A percentile compares a stretch with the other conserved stretches of the same genome.
Conservation (phyloP, 345 rosid species). For the Linum trigynum region DNA sequence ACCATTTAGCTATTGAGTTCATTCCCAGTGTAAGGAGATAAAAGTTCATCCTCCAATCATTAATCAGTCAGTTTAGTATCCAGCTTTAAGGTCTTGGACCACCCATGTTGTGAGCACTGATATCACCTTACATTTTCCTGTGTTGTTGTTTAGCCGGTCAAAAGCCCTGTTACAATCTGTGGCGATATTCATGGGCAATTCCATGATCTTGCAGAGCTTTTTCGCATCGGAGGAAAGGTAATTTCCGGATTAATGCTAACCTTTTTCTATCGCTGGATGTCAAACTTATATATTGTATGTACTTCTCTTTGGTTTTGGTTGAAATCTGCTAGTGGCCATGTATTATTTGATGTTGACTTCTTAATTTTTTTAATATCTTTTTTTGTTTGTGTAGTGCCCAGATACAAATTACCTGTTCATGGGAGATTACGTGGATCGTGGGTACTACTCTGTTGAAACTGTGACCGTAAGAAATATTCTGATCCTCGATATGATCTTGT, state of each 20-base stretch:
- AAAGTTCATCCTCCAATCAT: background rate
- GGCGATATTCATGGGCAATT: slow-evolving; percentile 98
- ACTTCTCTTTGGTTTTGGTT: background rate
- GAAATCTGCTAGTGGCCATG: background rate
- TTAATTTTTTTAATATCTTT: slow-evolving; percentile 3
- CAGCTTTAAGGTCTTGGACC: background rate
- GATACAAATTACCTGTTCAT: slow-evolving; percentile 91
- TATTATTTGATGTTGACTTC: slow-evolving; percentile 1
- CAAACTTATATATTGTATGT: background rate
- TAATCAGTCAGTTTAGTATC: background rate
- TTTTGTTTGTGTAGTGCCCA: slow-evolving; percentile 53
- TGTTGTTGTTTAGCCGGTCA: slow-evolving; percentile 52
- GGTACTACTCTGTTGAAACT: slow-evolving; percentile 95
- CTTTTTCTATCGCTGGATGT: background rate
- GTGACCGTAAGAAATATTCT: slow-evolving; percentile 51
- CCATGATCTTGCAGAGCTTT: slow-evolving; percentile 98
- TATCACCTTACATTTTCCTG: background rate
- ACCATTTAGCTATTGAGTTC: background rate
- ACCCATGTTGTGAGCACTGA: background rate
- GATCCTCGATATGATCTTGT: background rate
- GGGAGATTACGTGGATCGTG: slow-evolving; percentile 98
- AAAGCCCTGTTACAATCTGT: slow-evolving; percentile 90
- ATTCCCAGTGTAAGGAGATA: too few species aligned
- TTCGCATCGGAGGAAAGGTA: slow-evolving; percentile 95
- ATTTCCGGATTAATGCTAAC: slow-evolving; percentile 3